Evolutionary conservation across 2,329 filamentous ascomycete species (phyloP), one percentile per base, ranked within the genome.

Genomic region (Ophiostoma sp.): DNA sequence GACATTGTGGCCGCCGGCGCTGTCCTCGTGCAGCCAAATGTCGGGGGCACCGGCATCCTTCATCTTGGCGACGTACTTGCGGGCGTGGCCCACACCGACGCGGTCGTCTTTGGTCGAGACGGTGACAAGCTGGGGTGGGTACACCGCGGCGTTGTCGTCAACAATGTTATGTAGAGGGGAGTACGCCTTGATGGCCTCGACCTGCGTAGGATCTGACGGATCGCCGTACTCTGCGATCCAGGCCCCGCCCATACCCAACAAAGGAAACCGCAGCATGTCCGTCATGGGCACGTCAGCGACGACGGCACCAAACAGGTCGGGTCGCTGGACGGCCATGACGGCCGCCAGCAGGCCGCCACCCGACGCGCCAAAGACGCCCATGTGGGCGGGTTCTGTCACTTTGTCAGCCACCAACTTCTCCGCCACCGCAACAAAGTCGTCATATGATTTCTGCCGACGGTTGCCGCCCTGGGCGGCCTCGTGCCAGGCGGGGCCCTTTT

Each of bases 201-300:
- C 31, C 57, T 33, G 28, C 15, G 15, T 25, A 4, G 57, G 57
- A 28, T 63, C 57, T 1, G 9, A 17, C 31, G 59, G 59, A 31
- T 64, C 33, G 17, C 59, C 59, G 31, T 64, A 64, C 19, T 64
- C 59, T 9, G 15, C 36, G 33, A 64, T 19, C 59, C 59, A 64
- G 59, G 59, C 59, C 2, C 59, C 59, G 31, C 59, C 59, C 59
- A 64, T 64, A 19, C 59, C 59, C 59, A 64, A 17, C 33, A 64
- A 33, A 17, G 59, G 59, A 19, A 64, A 64, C 1, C 59, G 31
- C 12, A 64, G 17, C 59, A 64, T 64, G 59, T 64, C 59, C 0
- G 59, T 64, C 59, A 64, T 64, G 59, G 59, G 59, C 59, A 64
- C 59, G 31, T 64, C 59, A 8, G 31, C 33, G 8, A 64, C 59